Evolutionary conservation across 208 protist genomes (phyloP).

Genomic region (Trypanosoma mega): DNA sequence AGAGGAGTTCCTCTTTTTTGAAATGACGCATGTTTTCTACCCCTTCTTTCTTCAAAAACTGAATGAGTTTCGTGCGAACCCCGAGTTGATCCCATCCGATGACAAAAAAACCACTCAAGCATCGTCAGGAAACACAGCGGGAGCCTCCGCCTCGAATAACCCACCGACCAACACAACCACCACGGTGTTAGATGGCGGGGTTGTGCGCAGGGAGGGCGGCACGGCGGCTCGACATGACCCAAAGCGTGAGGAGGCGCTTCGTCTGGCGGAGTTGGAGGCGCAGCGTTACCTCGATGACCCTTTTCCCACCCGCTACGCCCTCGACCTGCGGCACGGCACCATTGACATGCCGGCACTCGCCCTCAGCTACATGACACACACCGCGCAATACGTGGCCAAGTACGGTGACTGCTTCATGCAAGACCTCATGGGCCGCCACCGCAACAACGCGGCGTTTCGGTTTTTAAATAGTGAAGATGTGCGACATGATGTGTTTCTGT

Average conservation of each 20-base stretch:
- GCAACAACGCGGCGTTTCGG: constrained; percentile 65
- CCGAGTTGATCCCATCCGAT: constrained; percentile 47
- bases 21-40: constrained; percentile 87
- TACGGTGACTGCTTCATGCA: constrained; percentile 77
- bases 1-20: constrained; percentile 79
- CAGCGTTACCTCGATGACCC: constrained; percentile 77
- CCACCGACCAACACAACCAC: constrained; percentile 39
- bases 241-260: constrained; percentile 65
- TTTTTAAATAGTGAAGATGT: constrained; percentile 78
- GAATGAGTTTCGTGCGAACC: constrained; percentile 75
- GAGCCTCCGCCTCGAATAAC: constrained; percentile 22
- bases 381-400: constrained; percentile 88
- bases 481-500: constrained; percentile 66
- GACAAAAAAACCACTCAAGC: constrained; percentile 30
- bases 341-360: constrained; percentile 63
- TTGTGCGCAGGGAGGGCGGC: constrained; percentile 57
- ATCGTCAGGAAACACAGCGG: constrained; percentile 21
- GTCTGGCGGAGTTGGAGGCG: constrained; percentile 70
- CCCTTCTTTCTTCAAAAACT: constrained; percentile 87
- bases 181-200: constrained; percentile 40
- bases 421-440: constrained; percentile 53
- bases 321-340: constrained; percentile 64
- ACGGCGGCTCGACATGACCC: constrained; percentile 50
- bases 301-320: constrained; percentile 66
- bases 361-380: constrained; percentile 71